Percentiles rank a stretch among this genome's conserved stretches.
Evolutionary conservation across 805 yeast species (phyloP).

Genomic region (Yarrowia sp.): DNA sequence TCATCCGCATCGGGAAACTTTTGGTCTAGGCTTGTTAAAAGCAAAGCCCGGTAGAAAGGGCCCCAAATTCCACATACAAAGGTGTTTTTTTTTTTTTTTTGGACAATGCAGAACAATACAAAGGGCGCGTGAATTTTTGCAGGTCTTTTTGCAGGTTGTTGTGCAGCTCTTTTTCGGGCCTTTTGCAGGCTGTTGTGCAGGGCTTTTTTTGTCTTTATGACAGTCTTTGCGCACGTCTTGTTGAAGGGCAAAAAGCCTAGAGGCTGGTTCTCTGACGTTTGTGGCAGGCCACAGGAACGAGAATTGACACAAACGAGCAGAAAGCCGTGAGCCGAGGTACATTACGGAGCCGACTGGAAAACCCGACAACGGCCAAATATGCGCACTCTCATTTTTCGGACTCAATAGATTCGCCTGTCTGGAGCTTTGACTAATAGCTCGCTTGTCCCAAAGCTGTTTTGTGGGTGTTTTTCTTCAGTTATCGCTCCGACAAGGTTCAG

Average conservation of each 20-base stretch:
- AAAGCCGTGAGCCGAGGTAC: too few species aligned
- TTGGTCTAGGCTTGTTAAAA: slow-evolving; percentile 4
- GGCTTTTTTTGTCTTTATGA: too few species aligned
- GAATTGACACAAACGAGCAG: too few species aligned
- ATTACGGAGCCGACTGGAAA: neutral
- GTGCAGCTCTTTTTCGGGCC: too few species aligned
- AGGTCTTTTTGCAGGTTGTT: too few species aligned
- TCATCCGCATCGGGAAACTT: neutral
- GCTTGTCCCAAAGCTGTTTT: too few species aligned
- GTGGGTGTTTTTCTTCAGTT: neutral
- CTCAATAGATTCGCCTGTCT: too few species aligned
- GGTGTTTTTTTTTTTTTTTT: neutral
- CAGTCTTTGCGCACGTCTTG: too few species aligned
- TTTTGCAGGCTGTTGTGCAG: too few species aligned
- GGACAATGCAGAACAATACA: neutral
- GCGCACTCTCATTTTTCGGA: neutral
- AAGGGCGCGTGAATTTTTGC: neutral
- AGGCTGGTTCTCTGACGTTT: neutral
- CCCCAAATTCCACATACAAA: neutral
- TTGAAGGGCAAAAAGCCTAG: neutral
- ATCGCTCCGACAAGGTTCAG: slow-evolving; percentile 20
- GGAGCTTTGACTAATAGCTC: too few species aligned
- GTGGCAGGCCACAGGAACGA: neutral
- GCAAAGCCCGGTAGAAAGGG: neutral
- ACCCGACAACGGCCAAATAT: too few species aligned